These are phyloP conservation scores for Verticillium alfalfae DNA, from an alignment of 2,329 filamentous ascomycete genomes.

Conservation along the genomic window DNA sequence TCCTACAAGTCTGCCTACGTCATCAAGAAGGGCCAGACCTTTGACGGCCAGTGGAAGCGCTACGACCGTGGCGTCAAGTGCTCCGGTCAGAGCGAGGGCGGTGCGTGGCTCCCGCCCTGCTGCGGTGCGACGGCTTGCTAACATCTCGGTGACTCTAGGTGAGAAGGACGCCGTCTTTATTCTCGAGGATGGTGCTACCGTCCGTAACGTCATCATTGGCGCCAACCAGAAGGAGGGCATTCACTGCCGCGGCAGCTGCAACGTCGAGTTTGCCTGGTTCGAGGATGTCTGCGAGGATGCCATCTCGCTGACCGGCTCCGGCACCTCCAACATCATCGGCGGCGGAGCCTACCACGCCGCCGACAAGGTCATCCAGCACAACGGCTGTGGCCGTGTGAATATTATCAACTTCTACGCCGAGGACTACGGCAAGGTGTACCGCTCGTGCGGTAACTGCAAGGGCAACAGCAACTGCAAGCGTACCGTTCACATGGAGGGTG, in stretches of 20 bases:
- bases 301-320: slow-evolving; percentile 12
- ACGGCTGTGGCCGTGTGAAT: slow-evolving; percentile 26
- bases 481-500: slow-evolving; percentile 7
- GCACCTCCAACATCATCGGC: slow-evolving; percentile 24
- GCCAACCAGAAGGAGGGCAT: slow-evolving; percentile 15
- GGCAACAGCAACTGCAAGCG: slow-evolving; percentile 12
- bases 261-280: slow-evolving; percentile 18
- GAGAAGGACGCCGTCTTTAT: slow-evolving; percentile 15
- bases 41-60: slow-evolving; percentile 21
- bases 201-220: slow-evolving; percentile 17
- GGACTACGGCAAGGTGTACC: slow-evolving; percentile 40
- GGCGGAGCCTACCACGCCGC: slow-evolving; percentile 29
- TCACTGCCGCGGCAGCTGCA: slow-evolving; percentile 19
- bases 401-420: slow-evolving; percentile 35
- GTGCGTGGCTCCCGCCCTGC: slow-evolving; percentile 1
- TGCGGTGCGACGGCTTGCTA: too few species aligned
- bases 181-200: slow-evolving; percentile 13
- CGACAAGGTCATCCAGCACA: slow-evolving; percentile 34
- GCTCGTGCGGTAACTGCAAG: slow-evolving; percentile 32
- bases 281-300: slow-evolving; percentile 19
- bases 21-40: slow-evolving; percentile 18
- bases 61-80: slow-evolving; percentile 30
- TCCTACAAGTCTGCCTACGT: slow-evolving; percentile 21
- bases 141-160: slow-evolving; percentile 1
- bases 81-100: slow-evolving; percentile 31